These are phyloP conservation scores for Thinopyrum elongatum DNA, from an alignment of 176 grass and related monocot genomes.

Conservation along the genomic window DNA sequence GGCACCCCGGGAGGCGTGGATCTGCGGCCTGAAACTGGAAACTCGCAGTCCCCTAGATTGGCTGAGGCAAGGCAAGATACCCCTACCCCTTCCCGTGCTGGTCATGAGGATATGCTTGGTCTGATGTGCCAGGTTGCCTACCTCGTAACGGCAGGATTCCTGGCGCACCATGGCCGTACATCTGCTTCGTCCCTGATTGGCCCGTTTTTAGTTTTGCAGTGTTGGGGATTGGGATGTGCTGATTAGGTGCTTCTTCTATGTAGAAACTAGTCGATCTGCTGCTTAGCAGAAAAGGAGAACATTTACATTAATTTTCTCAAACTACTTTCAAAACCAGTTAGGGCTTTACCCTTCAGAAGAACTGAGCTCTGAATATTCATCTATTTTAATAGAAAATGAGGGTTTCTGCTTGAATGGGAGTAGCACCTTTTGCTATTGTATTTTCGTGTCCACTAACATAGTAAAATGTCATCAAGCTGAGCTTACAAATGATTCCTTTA, in stretches of 20 bases:
- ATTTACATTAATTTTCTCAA: neutral
- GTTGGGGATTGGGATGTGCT: neutral
- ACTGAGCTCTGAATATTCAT: neutral
- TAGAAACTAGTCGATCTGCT: neutral
- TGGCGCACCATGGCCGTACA: conserved; percentile 14
- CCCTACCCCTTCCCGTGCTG: conserved; percentile 12
- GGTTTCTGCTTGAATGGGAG: neutral
- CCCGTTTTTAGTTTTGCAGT: neutral
- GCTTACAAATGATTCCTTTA: neutral
- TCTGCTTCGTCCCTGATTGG: conserved; percentile 17
- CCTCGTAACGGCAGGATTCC: conserved; percentile 12
- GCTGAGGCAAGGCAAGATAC: neutral
- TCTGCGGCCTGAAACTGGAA: conserved; percentile 49
- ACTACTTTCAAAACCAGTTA: neutral
- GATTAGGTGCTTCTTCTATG: neutral
- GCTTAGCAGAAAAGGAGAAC: neutral
- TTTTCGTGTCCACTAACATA: neutral
- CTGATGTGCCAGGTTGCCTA: conserved; percentile 37
- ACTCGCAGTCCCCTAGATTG: conserved; percentile 29
- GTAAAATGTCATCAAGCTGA: neutral
- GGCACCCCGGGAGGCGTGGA: conserved; percentile 34
- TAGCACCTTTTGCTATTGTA: neutral
- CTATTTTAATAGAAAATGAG: neutral
- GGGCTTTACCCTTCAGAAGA: neutral
- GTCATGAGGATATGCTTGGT: conserved; percentile 17